phyloP scores from a whole-genome alignment of 192 early-diverging fungal genomes.

The Borealophlyctis nickersoniae region DNA sequence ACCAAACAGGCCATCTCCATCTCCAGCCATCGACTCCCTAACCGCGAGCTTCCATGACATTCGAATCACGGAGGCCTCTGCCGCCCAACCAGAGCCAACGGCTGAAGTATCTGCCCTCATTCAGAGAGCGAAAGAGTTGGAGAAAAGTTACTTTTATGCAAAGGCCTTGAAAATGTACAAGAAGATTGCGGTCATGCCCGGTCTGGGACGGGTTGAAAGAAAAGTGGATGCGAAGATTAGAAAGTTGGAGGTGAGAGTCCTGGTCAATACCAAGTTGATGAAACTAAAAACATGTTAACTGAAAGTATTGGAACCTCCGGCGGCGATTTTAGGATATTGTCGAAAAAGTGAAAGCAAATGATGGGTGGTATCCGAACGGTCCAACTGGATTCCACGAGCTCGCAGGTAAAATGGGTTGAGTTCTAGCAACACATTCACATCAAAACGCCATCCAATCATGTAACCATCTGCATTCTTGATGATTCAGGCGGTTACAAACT shows the following conservation, averaged over 20 bases:
- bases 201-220: background rate
- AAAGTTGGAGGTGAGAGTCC: background rate
- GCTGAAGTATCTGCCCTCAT: too few relatives aligned
- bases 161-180: slow-evolving; percentile 5
- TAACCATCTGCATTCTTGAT: background rate
- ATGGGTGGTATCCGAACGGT: slow-evolving; percentile 5
- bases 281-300: background rate
- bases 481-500: slow-evolving; percentile 19
- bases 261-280: background rate
- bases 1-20: too few relatives aligned
- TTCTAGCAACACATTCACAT: background rate
- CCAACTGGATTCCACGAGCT: background rate
- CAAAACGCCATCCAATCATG: background rate
- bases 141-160: background rate
- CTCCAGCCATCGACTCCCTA: too few relatives aligned
- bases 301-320: background rate
- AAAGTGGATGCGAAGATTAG: background rate
- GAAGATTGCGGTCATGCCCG: background rate
- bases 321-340: background rate
- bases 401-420: slow-evolving; percentile 2
- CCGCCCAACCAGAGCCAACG: too few relatives aligned
- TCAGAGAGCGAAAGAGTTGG: too few relatives aligned
- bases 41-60: too few relatives aligned
- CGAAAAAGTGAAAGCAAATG: background rate
- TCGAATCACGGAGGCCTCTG: too few relatives aligned